Base-by-base conservation (phyloP, 176 grass and related monocot species). In the Melocanna baccifera region DNA sequence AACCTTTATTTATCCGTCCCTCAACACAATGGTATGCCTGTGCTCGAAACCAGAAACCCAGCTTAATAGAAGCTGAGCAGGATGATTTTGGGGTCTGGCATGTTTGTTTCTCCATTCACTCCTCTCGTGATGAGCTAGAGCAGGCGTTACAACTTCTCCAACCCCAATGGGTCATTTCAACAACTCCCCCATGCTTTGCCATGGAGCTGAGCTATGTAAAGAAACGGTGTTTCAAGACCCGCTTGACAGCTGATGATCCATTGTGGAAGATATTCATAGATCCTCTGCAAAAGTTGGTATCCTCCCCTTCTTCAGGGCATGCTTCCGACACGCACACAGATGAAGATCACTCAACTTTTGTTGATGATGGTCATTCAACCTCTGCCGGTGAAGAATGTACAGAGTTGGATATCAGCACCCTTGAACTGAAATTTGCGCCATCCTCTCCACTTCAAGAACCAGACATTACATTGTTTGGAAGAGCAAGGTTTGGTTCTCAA, bases 91-190 rank as follows among this genome's bases (percentile, higher is more conserved):
- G 91, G 36, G 42, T 98, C 22, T 94, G 92, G 91, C 96, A 95
- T 82, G 64, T 95, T 34, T 98, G 96, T 77, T 93, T 93, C 87
- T 93, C 96, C 40, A 95, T 93, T 80, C 96, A 98, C 78, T 95
- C 96, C 9, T 98, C 93, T 51, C 83, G 81, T n/a, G 86, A 92
- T 30, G 93, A 98, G 87, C 76, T 95, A 62, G 93, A 95, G 62
- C 91, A 87, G 18, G 82, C 87, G 39, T 19, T 98, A 86, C 87
- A 95, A 81, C 75, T 98, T 75, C 87, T 98, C 45, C 91, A 90
- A 73, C 96, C 96, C 71, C 90, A 92, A 12, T 94, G 93, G 93
- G 96, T 95, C 30, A 87, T 98, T 62, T 98, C 93, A 51, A 98
- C 96, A 41, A 98, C 93, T 14, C 93, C 91, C 1, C 89, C 93